Percentiles rank a stretch among this genome's conserved stretches.
phyloP scores from a whole-genome alignment of 768 basidiomycete genomes.

The Gymnopilus junonius region DNA sequence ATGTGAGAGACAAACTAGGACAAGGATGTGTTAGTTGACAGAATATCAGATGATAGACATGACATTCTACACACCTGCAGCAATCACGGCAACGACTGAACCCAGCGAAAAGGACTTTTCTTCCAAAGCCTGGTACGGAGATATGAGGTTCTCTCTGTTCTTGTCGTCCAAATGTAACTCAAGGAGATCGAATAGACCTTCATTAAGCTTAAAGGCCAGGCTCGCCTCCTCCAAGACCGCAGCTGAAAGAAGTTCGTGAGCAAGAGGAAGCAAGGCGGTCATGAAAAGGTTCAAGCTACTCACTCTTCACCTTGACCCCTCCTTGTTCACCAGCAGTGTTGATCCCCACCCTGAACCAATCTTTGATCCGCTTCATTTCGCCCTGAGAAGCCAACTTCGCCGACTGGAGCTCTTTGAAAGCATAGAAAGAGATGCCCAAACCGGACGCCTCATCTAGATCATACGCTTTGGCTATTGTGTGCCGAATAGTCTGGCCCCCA shows the following conservation, averaged over 20 bases:
- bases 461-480: constrained; percentile 69
- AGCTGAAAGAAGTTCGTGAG: constrained; percentile 31
- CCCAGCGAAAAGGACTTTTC: constrained; percentile 35
- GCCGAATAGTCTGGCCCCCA: constrained; percentile 74
- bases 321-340: constrained; percentile 48
- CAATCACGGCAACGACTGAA: constrained; percentile 39
- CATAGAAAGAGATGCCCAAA: constrained; percentile 68
- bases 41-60: constrained; percentile 6
- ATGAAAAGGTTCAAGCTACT: constrained; percentile 6
- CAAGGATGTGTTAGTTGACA: constrained; percentile 18
- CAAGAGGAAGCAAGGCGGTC: background rate
- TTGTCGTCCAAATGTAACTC: constrained; percentile 19
- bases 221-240: constrained; percentile 53
- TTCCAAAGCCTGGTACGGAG: background rate
- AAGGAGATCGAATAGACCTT: constrained; percentile 47
- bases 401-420: constrained; percentile 61
- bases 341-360: constrained; percentile 67
- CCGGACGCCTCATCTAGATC: constrained; percentile 54
- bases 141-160: constrained; percentile 12
- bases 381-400: constrained; percentile 50
- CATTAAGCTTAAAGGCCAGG: constrained; percentile 52
- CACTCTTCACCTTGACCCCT: constrained; percentile 46
- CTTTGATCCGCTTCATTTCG: constrained; percentile 75
- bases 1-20: constrained; percentile 50
- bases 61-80: constrained; percentile 32